Evolutionary conservation across 2,329 filamentous ascomycete genomes (phyloP), one percentile per base, ranked within the genome.

Genomic region (Fusarium avenaceum): DNA sequence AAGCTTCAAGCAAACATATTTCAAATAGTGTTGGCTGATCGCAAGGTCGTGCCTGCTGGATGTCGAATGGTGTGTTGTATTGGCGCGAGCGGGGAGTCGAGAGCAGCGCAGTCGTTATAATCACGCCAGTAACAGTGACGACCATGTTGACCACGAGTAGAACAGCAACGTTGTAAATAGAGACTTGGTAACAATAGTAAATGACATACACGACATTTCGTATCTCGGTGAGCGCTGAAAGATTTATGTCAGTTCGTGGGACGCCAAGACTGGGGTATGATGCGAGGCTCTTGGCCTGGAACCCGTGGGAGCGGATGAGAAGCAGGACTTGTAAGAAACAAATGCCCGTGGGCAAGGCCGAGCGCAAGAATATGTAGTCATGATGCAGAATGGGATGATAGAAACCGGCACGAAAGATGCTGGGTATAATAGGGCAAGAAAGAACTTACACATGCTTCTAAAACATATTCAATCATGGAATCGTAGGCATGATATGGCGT

Each of bases 121-220:
- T 43, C 44, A 53, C 22, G 56, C 61, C 48, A 65, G 40, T 28
- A 24, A 53, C 32, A n/a, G 60, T 26, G 19, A 35, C 20, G 60
- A 68, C 32, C 57, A 61, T 39, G 48, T 39, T 61, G 39, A 40
- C 48, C 54, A 56, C 35, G 26, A 48, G 38, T 44, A 55, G 28
- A 38, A 42, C 15, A 63, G 56, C 42, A 64, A 58, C 43, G 46
- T 39, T 38, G 26, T 39, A 57, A 51, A 51, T 15, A 70, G 70
- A 68, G 69, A 43, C 42, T 47, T 33, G 44, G 50, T 22, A 24
- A 38, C 30, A 28, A 57, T 40, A 53, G 46, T 30, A 40, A 57
- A 30, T 24, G 67, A 81, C 81, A 67, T 83, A 84, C 82, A 84
- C 80, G 77, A 80, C 80, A 82, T 84, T 84, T 80, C 79, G 79